Evolutionary conservation across 2,329 filamentous ascomycete species (phyloP).

Genomic region (Sclerotinia spermophila): DNA sequence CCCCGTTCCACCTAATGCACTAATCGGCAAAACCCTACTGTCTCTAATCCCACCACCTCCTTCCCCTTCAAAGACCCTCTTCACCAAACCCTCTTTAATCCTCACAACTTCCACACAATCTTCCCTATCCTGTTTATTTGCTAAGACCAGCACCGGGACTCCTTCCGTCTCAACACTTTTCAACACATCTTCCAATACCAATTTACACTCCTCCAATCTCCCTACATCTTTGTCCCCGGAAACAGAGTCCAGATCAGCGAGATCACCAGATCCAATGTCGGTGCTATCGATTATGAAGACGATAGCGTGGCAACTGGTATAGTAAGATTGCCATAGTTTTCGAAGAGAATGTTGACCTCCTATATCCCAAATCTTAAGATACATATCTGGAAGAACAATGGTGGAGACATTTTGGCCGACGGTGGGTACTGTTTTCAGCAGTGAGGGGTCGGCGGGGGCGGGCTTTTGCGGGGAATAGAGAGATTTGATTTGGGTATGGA

Average conservation of each 20-base stretch:
- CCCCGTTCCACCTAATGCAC: slow-evolving; percentile 81
- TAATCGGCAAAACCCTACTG: slow-evolving; percentile 85
- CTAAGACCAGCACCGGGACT: slow-evolving; percentile 85
- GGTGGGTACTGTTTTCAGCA: slow-evolving; percentile 85
- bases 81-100: slow-evolving; percentile 94
- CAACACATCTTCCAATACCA: slow-evolving; percentile 86
- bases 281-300: slow-evolving; percentile 97
- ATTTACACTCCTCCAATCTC: slow-evolving; percentile 79
- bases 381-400: slow-evolving; percentile 87
- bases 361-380: slow-evolving; percentile 98
- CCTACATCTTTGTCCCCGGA: slow-evolving; percentile 43
- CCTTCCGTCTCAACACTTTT: slow-evolving; percentile 84
- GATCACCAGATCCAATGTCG: slow-evolving; percentile 75
- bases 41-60: slow-evolving; percentile 83
- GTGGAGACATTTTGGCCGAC: slow-evolving; percentile 96
- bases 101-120: slow-evolving; percentile 96
- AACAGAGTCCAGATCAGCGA: slow-evolving; percentile 17
- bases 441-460: slow-evolving; percentile 55
- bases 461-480: slow-evolving; percentile 65
- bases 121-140: slow-evolving; percentile 97
- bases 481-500: slow-evolving; percentile 93
- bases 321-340: slow-evolving; percentile 94
- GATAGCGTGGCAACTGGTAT: slow-evolving; percentile 88
- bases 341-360: slow-evolving; percentile 88
- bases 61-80: slow-evolving; percentile 93